Base-by-base conservation (phyloP, 73 alveolate genomes). In the Loxodes magnus region DNA sequence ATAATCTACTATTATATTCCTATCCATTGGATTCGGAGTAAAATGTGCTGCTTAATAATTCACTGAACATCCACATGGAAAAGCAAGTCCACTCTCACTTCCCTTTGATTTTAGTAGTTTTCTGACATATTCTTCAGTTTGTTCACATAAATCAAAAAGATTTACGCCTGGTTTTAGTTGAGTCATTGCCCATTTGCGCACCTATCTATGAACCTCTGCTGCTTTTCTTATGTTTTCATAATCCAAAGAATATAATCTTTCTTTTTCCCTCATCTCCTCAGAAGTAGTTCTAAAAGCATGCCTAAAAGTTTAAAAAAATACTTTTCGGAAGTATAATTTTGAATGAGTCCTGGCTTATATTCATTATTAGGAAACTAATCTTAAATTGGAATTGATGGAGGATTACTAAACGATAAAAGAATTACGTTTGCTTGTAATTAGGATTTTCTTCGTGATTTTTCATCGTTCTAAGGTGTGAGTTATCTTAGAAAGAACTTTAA, bases 181-280 rank as follows among this genome's bases (percentile, higher is more conserved):
- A 35, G 81, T 31, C 65, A 88, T 86, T 29, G 96, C 92, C 66
- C 82, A 92, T 71, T 83, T 74, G 35, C 99, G 56, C 37, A 84
- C 85, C 74, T 92, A 86, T 37, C 96, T 65, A 57, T 92, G 99
- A 57, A 96, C 79, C 59, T 92, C 99, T 16, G 99, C 99, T 36
- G 96, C 93, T 71, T 79, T 84, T 66, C 99, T 69, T 38, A 92
- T 52, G 17, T 82, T 70, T 31, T 74, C 73, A 43, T 84, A 64
- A 34, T 92, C 83, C 28, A 66, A 63, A 51, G 56, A 68, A 53
- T 59, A 51, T 4, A 88, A 37, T 41, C 74, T 62, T 54, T 92
- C 99, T 43, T 68, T 65, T 67, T 84, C 96, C 48, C 79, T 75
- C 61, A 66, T 43, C 74, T 92, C 97, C 35, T 77, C 91, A 35